phyloP scores from a whole-genome alignment of 2,329 filamentous ascomycete species.

The Pseudogymnoascus sp. region DNA sequence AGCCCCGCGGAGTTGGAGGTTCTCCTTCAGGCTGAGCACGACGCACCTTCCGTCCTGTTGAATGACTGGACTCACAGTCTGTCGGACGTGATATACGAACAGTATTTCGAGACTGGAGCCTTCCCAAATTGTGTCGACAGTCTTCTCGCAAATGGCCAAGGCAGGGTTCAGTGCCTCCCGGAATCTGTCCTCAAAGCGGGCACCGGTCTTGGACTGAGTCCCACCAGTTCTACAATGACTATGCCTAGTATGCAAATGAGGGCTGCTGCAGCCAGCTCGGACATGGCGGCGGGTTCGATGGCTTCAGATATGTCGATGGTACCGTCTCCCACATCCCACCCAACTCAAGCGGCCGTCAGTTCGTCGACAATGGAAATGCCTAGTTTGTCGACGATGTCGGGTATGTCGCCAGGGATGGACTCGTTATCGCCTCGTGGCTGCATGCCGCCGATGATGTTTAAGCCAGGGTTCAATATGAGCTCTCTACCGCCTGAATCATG shows the following conservation, averaged over 20 bases:
- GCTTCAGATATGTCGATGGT: conserved; percentile 12
- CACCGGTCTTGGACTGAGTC: conserved; percentile 15
- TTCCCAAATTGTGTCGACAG: conserved; percentile 19
- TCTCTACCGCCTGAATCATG: conserved; percentile 18
- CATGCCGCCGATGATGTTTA: conserved; percentile 18
- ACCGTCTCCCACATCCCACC: not conserved
- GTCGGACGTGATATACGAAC: conserved; percentile 16
- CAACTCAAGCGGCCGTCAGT: too few species aligned
- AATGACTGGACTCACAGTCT: conserved; percentile 17
- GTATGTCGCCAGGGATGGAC: conserved; percentile 13
- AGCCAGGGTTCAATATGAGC: conserved; percentile 15
- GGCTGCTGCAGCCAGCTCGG: not conserved
- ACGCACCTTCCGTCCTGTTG: conserved; percentile 15
- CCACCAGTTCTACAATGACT: conserved; percentile 13
- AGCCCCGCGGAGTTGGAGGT: conserved; percentile 12
- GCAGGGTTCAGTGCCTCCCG: conserved; percentile 17
- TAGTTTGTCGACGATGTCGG: conserved; percentile 13
- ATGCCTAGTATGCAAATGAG: conserved; percentile 2
- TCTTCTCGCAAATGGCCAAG: conserved; percentile 18
- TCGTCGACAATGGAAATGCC: conserved; percentile 8
- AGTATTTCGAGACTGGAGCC: conserved; percentile 12
- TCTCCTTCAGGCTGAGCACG: conserved; percentile 16
- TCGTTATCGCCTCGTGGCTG: conserved; percentile 16
- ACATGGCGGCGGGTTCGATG: conserved; percentile 11
- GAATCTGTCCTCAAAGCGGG: conserved; percentile 16